Conservation (phyloP, 768 basidiomycete species). For the Lentinula sp. region DNA sequence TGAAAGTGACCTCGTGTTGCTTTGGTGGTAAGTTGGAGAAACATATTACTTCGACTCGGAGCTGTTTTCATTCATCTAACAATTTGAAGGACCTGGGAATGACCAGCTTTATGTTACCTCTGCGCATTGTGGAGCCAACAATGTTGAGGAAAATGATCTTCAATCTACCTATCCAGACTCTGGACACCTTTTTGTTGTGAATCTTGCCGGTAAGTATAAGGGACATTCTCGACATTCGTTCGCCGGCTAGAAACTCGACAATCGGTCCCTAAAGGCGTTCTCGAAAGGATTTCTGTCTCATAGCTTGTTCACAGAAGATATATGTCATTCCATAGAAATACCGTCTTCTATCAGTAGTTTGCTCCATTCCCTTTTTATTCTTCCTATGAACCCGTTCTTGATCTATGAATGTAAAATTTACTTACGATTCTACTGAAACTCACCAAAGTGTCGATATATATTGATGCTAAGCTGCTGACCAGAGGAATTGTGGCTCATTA, state of each 20-base stretch:
- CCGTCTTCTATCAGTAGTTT: no score
- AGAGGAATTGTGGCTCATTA: no score
- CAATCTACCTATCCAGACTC: conserved; percentile 49
- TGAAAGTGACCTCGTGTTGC: conserved; percentile 62
- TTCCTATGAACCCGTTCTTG: no score
- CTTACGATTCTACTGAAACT: no score
- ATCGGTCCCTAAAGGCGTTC: no score
- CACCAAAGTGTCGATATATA: no score
- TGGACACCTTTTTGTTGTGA: conserved; percentile 50
- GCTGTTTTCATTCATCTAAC: not conserved
- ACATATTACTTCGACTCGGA: not conserved
- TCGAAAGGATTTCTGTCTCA: no score
- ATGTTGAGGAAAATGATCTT: conserved; percentile 38
- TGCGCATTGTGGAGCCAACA: conserved; percentile 54
- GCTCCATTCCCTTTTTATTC: no score
- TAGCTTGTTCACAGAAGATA: no score
- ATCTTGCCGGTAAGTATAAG: conserved; percentile 35
- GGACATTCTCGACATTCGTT: conserved; percentile 32
- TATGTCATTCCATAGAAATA: no score
- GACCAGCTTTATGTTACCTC: conserved; percentile 63
- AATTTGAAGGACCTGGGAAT: conserved; percentile 43
- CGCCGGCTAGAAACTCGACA: conserved; percentile 1
- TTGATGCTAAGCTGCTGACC: no score
- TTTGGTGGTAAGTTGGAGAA: conserved; percentile 48
- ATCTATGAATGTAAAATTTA: no score